These are phyloP conservation scores for Ceratobasidium sp. DNA, from an alignment of 1,284 basidiomycete genomes.

Conservation along the genomic window DNA sequence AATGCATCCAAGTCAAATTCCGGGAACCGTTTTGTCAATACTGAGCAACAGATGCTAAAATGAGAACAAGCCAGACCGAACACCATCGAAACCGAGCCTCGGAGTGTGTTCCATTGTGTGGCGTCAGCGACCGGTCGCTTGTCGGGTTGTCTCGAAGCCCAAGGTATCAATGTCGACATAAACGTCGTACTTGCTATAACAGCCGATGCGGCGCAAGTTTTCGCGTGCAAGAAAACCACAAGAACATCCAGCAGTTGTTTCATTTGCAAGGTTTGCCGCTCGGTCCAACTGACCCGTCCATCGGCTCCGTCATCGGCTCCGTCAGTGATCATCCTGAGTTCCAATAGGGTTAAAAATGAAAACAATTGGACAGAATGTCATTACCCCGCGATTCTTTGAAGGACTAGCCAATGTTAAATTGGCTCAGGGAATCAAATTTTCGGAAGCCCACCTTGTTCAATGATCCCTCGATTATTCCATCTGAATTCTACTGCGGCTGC, in stretches of 20 bases:
- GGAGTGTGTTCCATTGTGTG: conserved; percentile 3
- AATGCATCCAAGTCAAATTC: conserved; percentile 22
- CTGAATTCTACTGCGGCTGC: not conserved
- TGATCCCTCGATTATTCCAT: not conserved
- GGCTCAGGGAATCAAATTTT: not conserved
- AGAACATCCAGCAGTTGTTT: conserved; percentile 24
- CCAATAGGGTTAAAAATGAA: not conserved
- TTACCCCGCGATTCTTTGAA: conserved; percentile 12
- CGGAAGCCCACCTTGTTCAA: conserved; percentile 1
- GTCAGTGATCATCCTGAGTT: conserved; percentile 1
- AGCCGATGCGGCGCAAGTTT: conserved; percentile 2
- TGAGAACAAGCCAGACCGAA: conserved; percentile 10
- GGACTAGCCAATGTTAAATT: not conserved
- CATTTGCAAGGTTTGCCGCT: not conserved
- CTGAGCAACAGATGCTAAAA: conserved; percentile 12
- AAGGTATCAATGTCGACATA: conserved; percentile 9
- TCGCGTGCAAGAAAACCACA: conserved; percentile 4
- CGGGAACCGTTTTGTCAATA: conserved; percentile 7
- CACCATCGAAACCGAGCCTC: conserved; percentile 1
- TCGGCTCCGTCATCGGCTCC: not conserved
- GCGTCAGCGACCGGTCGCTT: not conserved
- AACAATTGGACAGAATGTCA: not conserved
- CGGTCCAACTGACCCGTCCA: not conserved
- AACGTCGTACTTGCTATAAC: conserved; percentile 14
- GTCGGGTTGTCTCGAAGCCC: conserved; percentile 5